Conservation (phyloP, 73 alveolate genomes). For the Blepharisma japonicum region DNA sequence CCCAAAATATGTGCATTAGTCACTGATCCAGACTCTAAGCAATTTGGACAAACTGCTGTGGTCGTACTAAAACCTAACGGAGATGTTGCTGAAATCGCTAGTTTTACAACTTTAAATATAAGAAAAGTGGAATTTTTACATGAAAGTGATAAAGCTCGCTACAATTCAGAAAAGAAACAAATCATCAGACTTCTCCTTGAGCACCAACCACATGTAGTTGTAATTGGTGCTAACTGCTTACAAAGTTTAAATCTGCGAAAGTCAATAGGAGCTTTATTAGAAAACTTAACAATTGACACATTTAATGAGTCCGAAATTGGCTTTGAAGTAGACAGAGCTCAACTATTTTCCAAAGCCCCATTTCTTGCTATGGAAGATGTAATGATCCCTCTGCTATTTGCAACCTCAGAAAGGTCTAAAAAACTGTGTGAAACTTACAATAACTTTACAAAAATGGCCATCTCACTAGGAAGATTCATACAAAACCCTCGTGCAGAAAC, state of each 20-base stretch:
- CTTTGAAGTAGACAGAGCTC: background rate
- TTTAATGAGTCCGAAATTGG: background rate
- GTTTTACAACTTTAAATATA: background rate
- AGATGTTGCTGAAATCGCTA: constrained; percentile 9
- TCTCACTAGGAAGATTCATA: constrained; percentile 16
- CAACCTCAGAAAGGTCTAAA: constrained; percentile 27
- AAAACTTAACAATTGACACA: background rate
- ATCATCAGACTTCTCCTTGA: background rate
- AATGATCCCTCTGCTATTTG: background rate
- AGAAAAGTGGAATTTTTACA: constrained; percentile 1
- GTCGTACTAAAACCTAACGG: constrained; percentile 15
- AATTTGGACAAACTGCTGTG: constrained; percentile 1
- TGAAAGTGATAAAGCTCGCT: background rate
- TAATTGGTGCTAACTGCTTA: constrained; percentile 20
- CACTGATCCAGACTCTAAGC: constrained; percentile 24
- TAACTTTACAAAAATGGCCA: background rate
- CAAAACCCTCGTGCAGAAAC: constrained; percentile 33
- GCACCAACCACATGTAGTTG: constrained; percentile 23
- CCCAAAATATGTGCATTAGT: constrained; percentile 21
- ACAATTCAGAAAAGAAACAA: background rate
- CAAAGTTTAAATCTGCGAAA: background rate
- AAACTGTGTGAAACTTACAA: background rate
- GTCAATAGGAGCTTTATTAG: background rate
- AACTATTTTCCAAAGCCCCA: background rate
- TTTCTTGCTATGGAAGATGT: background rate